These are phyloP conservation scores for Letharia lupina DNA, from an alignment of 495 filamentous ascomycete species.

Conservation along the genomic window DNA sequence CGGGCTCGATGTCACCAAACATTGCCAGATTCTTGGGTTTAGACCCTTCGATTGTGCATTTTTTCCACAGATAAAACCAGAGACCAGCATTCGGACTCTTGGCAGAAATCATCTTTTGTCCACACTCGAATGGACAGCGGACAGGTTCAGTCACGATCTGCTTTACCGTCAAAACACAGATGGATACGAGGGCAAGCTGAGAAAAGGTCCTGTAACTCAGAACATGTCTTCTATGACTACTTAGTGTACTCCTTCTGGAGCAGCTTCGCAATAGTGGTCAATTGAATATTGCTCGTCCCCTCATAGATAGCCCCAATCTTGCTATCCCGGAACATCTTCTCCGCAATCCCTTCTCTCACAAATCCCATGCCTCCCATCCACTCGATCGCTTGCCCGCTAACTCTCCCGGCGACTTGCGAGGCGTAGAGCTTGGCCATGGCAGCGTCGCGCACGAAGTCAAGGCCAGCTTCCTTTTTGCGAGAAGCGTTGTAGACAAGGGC, in stretches of 20 bases:
- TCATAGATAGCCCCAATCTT: constrained; percentile 99
- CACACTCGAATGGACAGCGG: background rate
- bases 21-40: background rate
- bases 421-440: constrained; percentile 98
- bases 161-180: background rate
- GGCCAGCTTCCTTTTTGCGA: constrained; percentile 93
- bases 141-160: background rate
- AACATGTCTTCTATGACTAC: constrained; percentile 27
- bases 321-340: constrained; percentile 97
- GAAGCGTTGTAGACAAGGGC: constrained; percentile 95
- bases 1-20: background rate
- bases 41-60: background rate
- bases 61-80: background rate
- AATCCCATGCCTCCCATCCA: constrained; percentile 99
- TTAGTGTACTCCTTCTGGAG: constrained; percentile 82
- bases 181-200: background rate
- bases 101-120: background rate
- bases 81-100: background rate
- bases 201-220: no score
- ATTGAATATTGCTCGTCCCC: constrained; percentile 77
- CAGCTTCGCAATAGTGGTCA: constrained; percentile 89
- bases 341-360: constrained; percentile 88
- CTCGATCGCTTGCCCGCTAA: constrained; percentile 80
- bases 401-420: constrained; percentile 83
- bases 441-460: constrained; percentile 89